Conservation (phyloP, 2,329 filamentous ascomycete genomes). For the Colletotrichum graminicola region DNA sequence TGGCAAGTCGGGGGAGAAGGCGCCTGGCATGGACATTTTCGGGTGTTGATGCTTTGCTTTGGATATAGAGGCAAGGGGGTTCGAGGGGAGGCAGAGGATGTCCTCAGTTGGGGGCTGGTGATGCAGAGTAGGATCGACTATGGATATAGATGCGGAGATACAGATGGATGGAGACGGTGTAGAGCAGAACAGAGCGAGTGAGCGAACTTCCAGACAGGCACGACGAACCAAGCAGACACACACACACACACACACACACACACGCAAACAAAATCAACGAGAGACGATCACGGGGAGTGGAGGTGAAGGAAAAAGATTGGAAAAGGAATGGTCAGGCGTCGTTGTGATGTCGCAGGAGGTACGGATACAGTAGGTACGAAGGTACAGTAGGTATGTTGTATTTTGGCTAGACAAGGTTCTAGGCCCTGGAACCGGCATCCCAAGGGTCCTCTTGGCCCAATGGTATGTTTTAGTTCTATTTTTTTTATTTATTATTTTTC, state of each 20-base stretch:
- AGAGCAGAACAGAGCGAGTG: not conserved
- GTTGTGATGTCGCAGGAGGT: slow-evolving; percentile 23
- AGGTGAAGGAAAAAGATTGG: not conserved
- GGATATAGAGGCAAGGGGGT: not conserved
- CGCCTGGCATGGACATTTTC: slow-evolving; percentile 43
- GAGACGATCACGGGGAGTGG: slow-evolving; percentile 18
- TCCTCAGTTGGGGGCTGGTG: not conserved
- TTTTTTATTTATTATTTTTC: not conserved
- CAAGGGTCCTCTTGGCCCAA: not conserved
- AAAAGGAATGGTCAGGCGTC: slow-evolving; percentile 11
- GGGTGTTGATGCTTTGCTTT: slow-evolving; percentile 13
- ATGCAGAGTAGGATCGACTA: slow-evolving; percentile 14
- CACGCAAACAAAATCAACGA: slow-evolving; percentile 19
- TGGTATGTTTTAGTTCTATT: too few species aligned
- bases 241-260: not conserved
- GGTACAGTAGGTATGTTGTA: too few species aligned
- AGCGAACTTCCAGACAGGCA: not conserved
- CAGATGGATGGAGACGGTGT: not conserved
- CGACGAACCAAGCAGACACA: not conserved
- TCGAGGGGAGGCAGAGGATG: not conserved
- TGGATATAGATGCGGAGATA: slow-evolving; percentile 10
- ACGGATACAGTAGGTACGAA: too few species aligned
- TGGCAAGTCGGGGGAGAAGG: slow-evolving; percentile 41
- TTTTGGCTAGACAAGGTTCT: slow-evolving; percentile 22
- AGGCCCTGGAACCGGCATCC: slow-evolving; percentile 13